Conservation (phyloP, 129 eudicot species). For the Cynara cardunculus region DNA sequence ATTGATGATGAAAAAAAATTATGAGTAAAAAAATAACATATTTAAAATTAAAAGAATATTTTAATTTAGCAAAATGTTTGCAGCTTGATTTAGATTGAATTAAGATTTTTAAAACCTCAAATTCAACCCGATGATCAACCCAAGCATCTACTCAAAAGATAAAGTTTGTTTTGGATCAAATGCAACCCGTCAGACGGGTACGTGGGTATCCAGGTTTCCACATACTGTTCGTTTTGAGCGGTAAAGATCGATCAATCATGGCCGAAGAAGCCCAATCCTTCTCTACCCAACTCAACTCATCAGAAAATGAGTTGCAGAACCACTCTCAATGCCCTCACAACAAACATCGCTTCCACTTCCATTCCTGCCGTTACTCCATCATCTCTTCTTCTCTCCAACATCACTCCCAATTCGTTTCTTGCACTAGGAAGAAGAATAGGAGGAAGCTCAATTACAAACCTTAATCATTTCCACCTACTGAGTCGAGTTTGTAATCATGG, state of each 20-base stretch:
- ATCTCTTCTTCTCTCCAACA: neutral
- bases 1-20: no score
- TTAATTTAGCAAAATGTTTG: no score
- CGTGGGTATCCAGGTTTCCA: conserved; percentile 29
- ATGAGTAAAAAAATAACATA: no score
- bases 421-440: neutral
- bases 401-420: conserved; percentile 5
- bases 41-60: no score
- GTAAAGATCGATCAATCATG: conserved; percentile 13
- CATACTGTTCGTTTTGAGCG: conserved; percentile 14
- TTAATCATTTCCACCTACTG: neutral
- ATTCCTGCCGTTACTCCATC: conserved; percentile 7
- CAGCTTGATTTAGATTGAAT: no score
- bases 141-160: no score
- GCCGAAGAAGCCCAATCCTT: conserved; percentile 7
- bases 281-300: neutral
- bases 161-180: no score
- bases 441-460: conserved; percentile 18
- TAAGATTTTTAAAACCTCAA: no score
- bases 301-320: conserved; percentile 30
- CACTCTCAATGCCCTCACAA: conserved; percentile 6
- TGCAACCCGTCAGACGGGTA: neutral
- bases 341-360: neutral
- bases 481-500: neutral
- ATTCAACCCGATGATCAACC: no score